Evolutionary conservation across 257 asterid species (phyloP), one percentile per base, ranked within the genome.

Genomic region (Solanum stenotomum): DNA sequence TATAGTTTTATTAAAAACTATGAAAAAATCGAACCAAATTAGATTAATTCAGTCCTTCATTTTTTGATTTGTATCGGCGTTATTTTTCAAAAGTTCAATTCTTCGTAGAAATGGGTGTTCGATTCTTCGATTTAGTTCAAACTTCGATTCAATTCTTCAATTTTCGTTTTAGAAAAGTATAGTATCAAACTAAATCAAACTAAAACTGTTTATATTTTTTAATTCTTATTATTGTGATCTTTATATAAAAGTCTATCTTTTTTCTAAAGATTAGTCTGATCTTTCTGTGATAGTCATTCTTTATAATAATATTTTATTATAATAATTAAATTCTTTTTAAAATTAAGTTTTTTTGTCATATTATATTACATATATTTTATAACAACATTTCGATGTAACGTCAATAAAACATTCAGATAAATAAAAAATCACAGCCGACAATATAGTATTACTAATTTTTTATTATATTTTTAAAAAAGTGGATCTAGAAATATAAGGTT

Each of bases 111-210:
- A 3, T 49, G 23, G 8, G 0, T 49, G 20, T 46, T 2, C 8
- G 0, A 5, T 46, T 14, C 0, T 46, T 46, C 0, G 1, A 0
- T 49, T 52, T 16, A 3, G 10, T 52, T 52, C 9, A 52, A 52
- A 15, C 22, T 52, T 49, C 3, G 0, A 49, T 49, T 49, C 3
- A 46, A 49, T 49, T 49, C 1, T 49, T 49, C 0, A 0, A 49
- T 49, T 49, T 52, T 52, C 0, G 0, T 52, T 16, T 52, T 52
- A 16, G 9, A 52, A 16, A 16, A 52, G 1, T 6, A 13, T 44
- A 44, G 1, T 44, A 12, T 1, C 46, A 40, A 40, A 3, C 0
- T 0, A 40, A 40, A 40, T 16, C 22, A 49, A 15, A 49, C 22
- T 49, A 15, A 52, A 52, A 52, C 0, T 18, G 4, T 18, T 52